Percentiles rank a stretch among this genome's conserved stretches.
Conservation (phyloP, 2,329 filamentous ascomycete genomes). For the Raffaelea arxii region DNA sequence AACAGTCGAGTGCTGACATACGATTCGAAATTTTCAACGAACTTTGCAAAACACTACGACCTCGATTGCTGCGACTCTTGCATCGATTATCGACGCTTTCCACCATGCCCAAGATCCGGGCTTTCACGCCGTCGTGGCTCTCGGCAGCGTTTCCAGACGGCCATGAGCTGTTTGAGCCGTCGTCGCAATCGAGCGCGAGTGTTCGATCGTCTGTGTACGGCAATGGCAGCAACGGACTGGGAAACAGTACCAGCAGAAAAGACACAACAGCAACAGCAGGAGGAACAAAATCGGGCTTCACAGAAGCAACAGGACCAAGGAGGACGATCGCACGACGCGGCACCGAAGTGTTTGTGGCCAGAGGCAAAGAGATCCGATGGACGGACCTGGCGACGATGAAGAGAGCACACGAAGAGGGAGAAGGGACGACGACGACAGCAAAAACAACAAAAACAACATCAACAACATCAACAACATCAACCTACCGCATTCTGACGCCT, state of each 20-base stretch:
- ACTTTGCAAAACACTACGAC: no score
- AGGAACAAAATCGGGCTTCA: no score
- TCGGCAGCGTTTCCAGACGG: constrained; percentile 61
- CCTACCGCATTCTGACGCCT: constrained; percentile 67
- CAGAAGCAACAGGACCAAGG: constrained; percentile 35
- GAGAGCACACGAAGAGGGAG: constrained; percentile 51
- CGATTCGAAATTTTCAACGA: no score
- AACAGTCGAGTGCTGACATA: no score
- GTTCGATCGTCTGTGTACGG: constrained; percentile 3
- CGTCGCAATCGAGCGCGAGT: constrained; percentile 23
- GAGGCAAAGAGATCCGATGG: constrained; percentile 87
- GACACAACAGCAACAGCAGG: no score
- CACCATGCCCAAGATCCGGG: constrained; percentile 75
- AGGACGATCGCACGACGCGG: constrained; percentile 70
- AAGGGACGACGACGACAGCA: constrained; percentile 34
- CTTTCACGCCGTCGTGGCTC: constrained; percentile 82
- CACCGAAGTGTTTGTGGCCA: constrained; percentile 80
- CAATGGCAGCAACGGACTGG: constrained; percentile 32
- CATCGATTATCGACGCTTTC: no score
- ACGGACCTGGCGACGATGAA: constrained; percentile 75
- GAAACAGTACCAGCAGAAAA: no score
- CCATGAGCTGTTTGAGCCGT: constrained; percentile 62
- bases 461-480: constrained; percentile 12
- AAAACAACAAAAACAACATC: constrained; percentile 15
- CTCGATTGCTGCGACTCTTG: no score